phyloP scores from a whole-genome alignment of 257 asterid species.

The Craterostigma plantagineum region DNA sequence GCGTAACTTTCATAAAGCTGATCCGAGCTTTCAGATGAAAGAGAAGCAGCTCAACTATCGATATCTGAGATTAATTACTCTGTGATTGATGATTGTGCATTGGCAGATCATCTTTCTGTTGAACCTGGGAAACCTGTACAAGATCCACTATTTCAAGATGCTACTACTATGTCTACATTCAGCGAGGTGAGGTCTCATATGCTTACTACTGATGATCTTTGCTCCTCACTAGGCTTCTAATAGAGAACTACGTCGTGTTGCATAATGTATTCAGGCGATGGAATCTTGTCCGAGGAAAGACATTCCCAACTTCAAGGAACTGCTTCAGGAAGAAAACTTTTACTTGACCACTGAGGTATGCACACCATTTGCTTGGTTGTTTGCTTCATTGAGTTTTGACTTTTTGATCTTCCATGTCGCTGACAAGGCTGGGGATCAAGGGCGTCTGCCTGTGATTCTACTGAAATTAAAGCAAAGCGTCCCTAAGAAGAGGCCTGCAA shows the following conservation, averaged over 20 bases:
- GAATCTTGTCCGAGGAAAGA: constrained; percentile 59
- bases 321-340: constrained; percentile 68
- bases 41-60: not conserved
- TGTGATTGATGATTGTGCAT: constrained; percentile 6
- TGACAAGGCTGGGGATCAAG: constrained; percentile 78
- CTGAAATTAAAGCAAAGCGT: constrained; percentile 39
- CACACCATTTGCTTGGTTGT: not conserved
- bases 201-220: constrained; percentile 6
- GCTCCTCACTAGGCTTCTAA: constrained; percentile 1
- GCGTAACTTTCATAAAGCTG: no score
- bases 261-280: constrained; percentile 39
- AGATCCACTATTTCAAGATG: constrained; percentile 67
- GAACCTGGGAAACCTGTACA: constrained; percentile 45
- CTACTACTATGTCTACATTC: constrained; percentile 44
- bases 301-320: constrained; percentile 43
- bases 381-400: not conserved
- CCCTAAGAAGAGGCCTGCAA: constrained; percentile 45
- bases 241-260: constrained; percentile 4
- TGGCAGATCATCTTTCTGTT: constrained; percentile 48
- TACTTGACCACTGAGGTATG: constrained; percentile 74
- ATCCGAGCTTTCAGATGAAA: not conserved
- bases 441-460: constrained; percentile 65
- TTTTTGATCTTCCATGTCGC: not conserved
- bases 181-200: no score
- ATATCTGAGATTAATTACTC: not conserved